Conservation (phyloP, 148 eudicot species). For the Vaccinium macrocarpon region DNA sequence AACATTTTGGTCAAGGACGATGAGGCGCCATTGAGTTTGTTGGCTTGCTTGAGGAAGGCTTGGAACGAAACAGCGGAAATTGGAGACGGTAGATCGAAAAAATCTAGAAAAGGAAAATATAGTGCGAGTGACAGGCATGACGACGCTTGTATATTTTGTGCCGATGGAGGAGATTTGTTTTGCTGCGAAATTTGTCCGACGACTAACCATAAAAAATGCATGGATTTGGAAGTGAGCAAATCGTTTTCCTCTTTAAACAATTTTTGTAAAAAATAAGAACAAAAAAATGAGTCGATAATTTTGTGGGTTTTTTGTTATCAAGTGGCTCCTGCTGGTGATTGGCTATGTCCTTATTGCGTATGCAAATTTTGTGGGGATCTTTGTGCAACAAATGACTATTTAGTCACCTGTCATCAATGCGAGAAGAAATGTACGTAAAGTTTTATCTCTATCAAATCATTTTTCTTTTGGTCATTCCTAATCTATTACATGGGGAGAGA, state of each 20-base stretch:
- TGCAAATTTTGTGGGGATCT: constrained; percentile 45
- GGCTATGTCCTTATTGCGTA: constrained; percentile 54
- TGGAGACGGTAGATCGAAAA: constrained; percentile 14
- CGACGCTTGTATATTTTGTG: constrained; percentile 64
- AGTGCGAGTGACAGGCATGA: constrained; percentile 24
- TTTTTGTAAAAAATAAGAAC: background rate
- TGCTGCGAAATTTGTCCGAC: constrained; percentile 60
- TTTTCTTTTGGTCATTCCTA: too few relatives aligned
- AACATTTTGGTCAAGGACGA: constrained; percentile 9
- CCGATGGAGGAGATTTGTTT: constrained; percentile 60
- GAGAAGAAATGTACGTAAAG: constrained; percentile 42
- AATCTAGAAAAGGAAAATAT: background rate
- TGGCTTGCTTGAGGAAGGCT: constrained; percentile 31
- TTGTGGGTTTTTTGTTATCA: constrained; percentile 22
- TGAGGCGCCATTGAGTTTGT: background rate
- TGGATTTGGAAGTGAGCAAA: constrained; percentile 41
- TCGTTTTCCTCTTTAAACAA: background rate
- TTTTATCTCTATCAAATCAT: background rate
- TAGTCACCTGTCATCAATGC: constrained; percentile 42
- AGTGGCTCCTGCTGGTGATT: constrained; percentile 38
- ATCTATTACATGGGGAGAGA: too few relatives aligned
- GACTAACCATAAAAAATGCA: constrained; percentile 48
- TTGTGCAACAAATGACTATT: background rate
- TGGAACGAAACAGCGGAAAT: constrained; percentile 31
- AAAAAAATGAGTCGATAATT: background rate